A percentile compares a stretch with the other conserved stretches of the same genome.
Evolutionary conservation across 768 basidiomycete species (phyloP).

Genomic region (Tephrocybe sp.): DNA sequence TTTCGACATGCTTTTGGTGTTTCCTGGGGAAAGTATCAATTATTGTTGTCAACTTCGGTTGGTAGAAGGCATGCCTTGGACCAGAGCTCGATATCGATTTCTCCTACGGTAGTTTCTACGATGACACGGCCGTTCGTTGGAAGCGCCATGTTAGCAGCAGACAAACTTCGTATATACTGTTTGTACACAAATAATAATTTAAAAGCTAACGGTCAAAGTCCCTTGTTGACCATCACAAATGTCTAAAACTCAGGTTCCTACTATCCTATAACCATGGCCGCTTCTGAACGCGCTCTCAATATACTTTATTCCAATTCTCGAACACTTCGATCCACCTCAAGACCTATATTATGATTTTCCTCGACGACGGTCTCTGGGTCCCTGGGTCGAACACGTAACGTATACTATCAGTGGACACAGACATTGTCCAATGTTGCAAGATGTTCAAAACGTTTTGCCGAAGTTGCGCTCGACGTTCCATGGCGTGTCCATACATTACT

Average conservation of each 20-base stretch:
- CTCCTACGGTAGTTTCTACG: slow-evolving; percentile 84
- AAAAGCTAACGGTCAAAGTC: too few relatives aligned
- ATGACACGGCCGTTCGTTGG: slow-evolving; percentile 87
- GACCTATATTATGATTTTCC: neutral
- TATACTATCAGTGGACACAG: neutral
- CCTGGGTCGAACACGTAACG: neutral
- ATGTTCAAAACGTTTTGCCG: neutral
- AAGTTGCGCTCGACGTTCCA: neutral
- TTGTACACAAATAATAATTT: neutral
- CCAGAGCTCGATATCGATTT: slow-evolving; percentile 91
- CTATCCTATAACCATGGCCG: too few relatives aligned
- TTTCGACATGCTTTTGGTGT: slow-evolving; percentile 93
- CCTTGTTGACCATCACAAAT: too few relatives aligned
- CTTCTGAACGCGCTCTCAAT: neutral
- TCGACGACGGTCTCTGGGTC: neutral
- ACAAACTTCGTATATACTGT: neutral
- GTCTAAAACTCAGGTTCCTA: too few relatives aligned
- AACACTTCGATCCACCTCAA: neutral
- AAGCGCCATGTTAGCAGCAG: slow-evolving; percentile 55
- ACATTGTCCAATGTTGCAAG: neutral
- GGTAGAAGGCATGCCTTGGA: slow-evolving; percentile 58
- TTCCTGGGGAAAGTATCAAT: slow-evolving; percentile 50
- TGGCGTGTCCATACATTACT: neutral
- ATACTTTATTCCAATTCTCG: neutral
- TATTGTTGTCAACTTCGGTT: neutral